Evolutionary conservation across 441 rosid species (phyloP), one percentile per base, ranked within the genome.

Genomic region (Adansonia rubrostipa): DNA sequence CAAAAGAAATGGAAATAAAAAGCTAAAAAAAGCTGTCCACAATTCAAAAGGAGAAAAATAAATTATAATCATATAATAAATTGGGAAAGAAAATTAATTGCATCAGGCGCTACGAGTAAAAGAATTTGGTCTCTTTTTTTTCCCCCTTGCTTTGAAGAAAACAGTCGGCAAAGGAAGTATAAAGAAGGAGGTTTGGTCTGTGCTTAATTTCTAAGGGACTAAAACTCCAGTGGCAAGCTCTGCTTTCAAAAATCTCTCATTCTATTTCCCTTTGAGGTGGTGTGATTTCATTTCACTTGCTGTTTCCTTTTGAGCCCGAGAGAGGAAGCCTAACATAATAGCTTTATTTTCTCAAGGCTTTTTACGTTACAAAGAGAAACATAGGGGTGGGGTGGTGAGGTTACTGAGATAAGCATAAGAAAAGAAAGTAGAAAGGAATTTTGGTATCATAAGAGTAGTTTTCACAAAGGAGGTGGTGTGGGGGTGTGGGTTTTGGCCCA

Each of bases 401-500:
- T 36, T 73, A 40, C 76, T 44, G 79, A 75, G 58, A 7, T 60
- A 73, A 15, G 51, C 60, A 68, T 50, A 74, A 71, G 69, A 56
- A 72, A 61, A 67, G 36, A 74, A 71, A 75, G 19, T 24, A 58
- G 44, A 4, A 77, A 74, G 44, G 24, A 69, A 11, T 76, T 73
- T 77, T 61, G 67, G 71, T 44, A 22, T 71, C 75, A 33, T 44
- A 48, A 62, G 54, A n/a, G 47, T 70, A 82, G 71, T 66, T 72
- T 57, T 73, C 78, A 78, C 75, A 76, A 82, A 77, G 87, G 89
- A 86, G 90, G 90, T 66, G 88, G 84, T 24, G 80, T 60, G 80
- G 87, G 93, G 93, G 90, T 33, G 92, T 86, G 86, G 90, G 89
- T 79, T 84, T 82, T 80, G 66, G 83, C 79, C 87, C 86, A 94